These are phyloP conservation scores for Cyberlindnera saturnus DNA, from an alignment of 805 yeast genomes.

Conservation along the genomic window DNA sequence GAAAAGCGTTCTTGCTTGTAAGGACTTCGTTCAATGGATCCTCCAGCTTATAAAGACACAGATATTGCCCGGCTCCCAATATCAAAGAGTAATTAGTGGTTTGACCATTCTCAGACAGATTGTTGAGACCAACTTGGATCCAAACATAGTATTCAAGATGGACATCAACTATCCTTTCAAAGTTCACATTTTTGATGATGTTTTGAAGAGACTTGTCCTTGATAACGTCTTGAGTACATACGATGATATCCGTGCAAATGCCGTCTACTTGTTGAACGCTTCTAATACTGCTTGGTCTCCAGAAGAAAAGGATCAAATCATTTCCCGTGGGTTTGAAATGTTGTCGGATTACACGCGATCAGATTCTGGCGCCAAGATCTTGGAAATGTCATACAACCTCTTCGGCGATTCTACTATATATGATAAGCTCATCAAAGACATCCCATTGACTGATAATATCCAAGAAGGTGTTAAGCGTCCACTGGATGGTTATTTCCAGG, in stretches of 20 bases:
- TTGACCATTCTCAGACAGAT: slow-evolving; percentile 40
- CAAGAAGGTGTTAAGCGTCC: slow-evolving; percentile 45
- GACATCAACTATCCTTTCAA: slow-evolving; percentile 44
- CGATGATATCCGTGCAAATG: slow-evolving; percentile 62
- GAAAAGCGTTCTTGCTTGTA: slow-evolving; percentile 26
- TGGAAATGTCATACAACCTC: slow-evolving; percentile 41
- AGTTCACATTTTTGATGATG: slow-evolving; percentile 34
- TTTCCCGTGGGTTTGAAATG: slow-evolving; percentile 27
- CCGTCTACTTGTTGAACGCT: slow-evolving; percentile 39
- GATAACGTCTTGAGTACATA: slow-evolving; percentile 65
- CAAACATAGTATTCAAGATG: slow-evolving; percentile 34
- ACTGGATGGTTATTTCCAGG: slow-evolving; percentile 66
- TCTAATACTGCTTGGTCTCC: slow-evolving; percentile 14
- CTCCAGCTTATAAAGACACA: slow-evolving; percentile 30
- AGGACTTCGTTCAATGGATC: slow-evolving; percentile 37
- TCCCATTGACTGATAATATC: slow-evolving; percentile 29
- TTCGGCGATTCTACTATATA: slow-evolving; percentile 28
- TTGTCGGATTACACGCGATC: slow-evolving; percentile 50
- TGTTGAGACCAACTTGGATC: slow-evolving; percentile 52
- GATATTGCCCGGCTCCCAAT: slow-evolving; percentile 51
- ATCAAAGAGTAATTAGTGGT: slow-evolving; percentile 46
- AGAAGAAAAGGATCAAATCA: slow-evolving; percentile 10
- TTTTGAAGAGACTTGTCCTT: slow-evolving; percentile 42
- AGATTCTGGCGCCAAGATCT: slow-evolving; percentile 72
- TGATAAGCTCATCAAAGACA: slow-evolving; percentile 27